Evolutionary conservation across 306 rosid species (phyloP).

Genomic region (Prunus kanzakura): DNA sequence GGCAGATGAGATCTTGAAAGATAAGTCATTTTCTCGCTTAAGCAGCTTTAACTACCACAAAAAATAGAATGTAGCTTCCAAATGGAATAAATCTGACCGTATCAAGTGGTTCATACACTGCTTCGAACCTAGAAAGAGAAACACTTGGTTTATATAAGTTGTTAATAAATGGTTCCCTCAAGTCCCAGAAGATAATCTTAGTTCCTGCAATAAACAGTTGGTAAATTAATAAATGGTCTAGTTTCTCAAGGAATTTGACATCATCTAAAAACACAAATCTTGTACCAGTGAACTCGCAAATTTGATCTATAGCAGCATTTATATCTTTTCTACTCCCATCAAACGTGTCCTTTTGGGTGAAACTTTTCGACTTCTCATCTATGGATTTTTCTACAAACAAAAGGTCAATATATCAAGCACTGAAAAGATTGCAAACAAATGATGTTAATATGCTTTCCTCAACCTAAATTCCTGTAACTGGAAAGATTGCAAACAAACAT

Average conservation of each 20-base stretch:
- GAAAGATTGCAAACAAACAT: conserved; percentile 11
- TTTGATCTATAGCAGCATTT: conserved; percentile 80
- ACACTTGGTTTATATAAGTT: conserved; percentile 83
- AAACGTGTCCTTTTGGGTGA: conserved; percentile 58
- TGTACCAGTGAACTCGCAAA: conserved; percentile 91
- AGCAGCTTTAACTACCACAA: conserved; percentile 21
- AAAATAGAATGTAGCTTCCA: conserved; percentile 9
- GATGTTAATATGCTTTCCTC: neutral
- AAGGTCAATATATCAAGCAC: conserved; percentile 15
- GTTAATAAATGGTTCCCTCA: conserved; percentile 81
- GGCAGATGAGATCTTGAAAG: neutral
- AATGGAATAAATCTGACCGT: conserved; percentile 47
- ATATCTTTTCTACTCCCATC: conserved; percentile 89
- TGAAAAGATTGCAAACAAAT: neutral
- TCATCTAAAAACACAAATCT: neutral
- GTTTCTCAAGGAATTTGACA: conserved; percentile 19
- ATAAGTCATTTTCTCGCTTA: conserved; percentile 9
- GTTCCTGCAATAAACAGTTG: conserved; percentile 67
- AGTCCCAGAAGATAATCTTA: conserved; percentile 90
- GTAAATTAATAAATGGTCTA: conserved; percentile 16
- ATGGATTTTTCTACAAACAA: conserved; percentile 58
- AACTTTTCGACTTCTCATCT: conserved; percentile 67
- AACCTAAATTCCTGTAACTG: neutral
- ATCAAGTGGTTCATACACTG: conserved; percentile 82
- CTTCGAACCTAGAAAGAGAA: conserved; percentile 72